These are phyloP conservation scores for Termitomyces sp. DNA, from an alignment of 768 basidiomycete species.

Conservation along the genomic window DNA sequence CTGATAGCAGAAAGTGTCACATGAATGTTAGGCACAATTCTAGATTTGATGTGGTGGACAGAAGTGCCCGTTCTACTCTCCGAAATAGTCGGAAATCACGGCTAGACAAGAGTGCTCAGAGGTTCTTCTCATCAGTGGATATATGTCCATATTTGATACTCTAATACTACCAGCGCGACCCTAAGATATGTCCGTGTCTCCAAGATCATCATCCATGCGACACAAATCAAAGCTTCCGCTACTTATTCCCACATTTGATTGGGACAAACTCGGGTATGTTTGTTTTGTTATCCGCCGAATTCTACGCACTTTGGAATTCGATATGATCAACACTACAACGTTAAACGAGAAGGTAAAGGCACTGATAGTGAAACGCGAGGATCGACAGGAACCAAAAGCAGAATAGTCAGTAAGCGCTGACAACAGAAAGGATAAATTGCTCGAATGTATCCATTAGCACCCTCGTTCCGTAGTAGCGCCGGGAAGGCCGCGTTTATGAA, in stretches of 20 bases:
- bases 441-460: background rate
- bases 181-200: background rate
- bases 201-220: no score
- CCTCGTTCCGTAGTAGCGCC: background rate
- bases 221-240: no score
- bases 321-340: background rate
- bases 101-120: no score
- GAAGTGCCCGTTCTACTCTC: background rate
- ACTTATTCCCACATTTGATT: no score
- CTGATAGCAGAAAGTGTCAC: background rate
- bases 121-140: no score
- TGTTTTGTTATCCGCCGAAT: slow-evolving; percentile 1
- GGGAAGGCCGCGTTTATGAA: background rate
- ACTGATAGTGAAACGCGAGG: background rate
- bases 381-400: background rate
- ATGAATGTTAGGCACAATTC: background rate
- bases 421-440: background rate
- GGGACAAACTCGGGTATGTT: background rate
- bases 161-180: background rate
- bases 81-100: slow-evolving; percentile 1
- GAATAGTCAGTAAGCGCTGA: background rate
- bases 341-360: no score
- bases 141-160: no score
- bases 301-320: background rate
- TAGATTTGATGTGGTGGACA: slow-evolving; percentile 3